Evolutionary conservation across 345 rosid genomes (phyloP).

Genomic region (Acer negundo): DNA sequence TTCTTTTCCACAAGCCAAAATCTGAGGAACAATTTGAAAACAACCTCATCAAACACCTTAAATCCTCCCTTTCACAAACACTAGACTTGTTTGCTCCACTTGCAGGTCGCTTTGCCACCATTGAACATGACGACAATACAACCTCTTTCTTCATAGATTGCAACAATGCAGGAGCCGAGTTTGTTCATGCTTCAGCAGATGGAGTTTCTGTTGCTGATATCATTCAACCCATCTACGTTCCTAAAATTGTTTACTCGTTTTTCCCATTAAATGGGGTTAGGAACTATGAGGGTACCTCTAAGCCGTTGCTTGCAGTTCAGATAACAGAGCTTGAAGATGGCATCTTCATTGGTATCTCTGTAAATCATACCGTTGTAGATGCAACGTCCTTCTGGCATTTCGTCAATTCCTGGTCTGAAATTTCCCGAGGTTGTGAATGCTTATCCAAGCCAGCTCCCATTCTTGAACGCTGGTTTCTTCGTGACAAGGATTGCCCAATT

Average conservation of each 20-base stretch:
- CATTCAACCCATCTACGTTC: conserved; percentile 20
- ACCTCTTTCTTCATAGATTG: conserved; percentile 39
- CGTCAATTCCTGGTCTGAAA: conserved; percentile 43
- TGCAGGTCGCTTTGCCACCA: conserved; percentile 24
- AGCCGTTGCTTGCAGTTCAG: conserved; percentile 34
- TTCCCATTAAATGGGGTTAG: conserved; percentile 30
- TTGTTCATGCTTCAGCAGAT: conserved; percentile 40
- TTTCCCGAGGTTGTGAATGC: conserved; percentile 21
- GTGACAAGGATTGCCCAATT: conserved; percentile 24
- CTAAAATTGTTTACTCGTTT: conserved; percentile 18
- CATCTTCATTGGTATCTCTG: conserved; percentile 25
- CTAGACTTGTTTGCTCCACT: conserved; percentile 32
- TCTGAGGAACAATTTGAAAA: conserved; percentile 9
- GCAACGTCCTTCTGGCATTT: conserved; percentile 42
- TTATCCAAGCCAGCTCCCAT: conserved; percentile 10
- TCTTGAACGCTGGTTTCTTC: conserved; percentile 37
- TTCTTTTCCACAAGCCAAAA: conserved; percentile 21
- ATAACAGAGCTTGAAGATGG: conserved; percentile 39
- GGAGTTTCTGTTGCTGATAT: conserved; percentile 32
- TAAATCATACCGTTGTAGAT: conserved; percentile 34
- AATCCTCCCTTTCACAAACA: conserved; percentile 26
- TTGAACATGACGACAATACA: not conserved
- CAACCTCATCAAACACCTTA: conserved; percentile 9
- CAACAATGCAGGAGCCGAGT: conserved; percentile 42
- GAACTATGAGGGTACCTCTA: conserved; percentile 20